phyloP scores from a whole-genome alignment of 1,139 yeast species.

The Groenewaldozyma auringiensis region DNA sequence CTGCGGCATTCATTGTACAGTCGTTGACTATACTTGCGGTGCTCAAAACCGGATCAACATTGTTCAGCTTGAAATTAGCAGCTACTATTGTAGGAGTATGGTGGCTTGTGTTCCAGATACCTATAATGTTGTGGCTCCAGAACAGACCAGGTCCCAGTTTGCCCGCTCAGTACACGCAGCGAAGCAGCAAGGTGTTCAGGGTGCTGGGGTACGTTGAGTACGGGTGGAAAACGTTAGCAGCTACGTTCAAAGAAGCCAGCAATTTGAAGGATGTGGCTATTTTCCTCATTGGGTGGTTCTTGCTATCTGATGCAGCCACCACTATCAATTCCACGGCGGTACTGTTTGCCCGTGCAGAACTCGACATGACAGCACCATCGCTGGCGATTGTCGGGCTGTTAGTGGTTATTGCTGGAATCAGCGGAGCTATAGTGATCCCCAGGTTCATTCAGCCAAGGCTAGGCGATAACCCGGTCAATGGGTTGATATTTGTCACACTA shows the following conservation, averaged over 20 bases:
- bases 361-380: slow-evolving; percentile 55
- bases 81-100: slow-evolving; percentile 55
- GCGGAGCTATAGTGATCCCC: slow-evolving; percentile 53
- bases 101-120: slow-evolving; percentile 64
- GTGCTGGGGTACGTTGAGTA: slow-evolving; percentile 30
- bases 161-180: slow-evolving; percentile 12
- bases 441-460: slow-evolving; percentile 38
- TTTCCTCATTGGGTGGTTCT: slow-evolving; percentile 60
- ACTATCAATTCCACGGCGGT: slow-evolving; percentile 71
- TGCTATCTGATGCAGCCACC: slow-evolving; percentile 60
- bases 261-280: slow-evolving; percentile 51
- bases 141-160: slow-evolving; percentile 36
- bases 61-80: slow-evolving; percentile 45
- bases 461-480: slow-evolving; percentile 35
- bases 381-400: slow-evolving; percentile 53
- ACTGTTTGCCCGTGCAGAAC: slow-evolving; percentile 56
- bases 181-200: slow-evolving; percentile 11
- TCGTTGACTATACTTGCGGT: slow-evolving; percentile 45
- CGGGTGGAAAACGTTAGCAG: slow-evolving; percentile 52
- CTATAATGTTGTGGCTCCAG: slow-evolving; percentile 42
- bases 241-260: slow-evolving; percentile 48
- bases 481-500: slow-evolving; percentile 45
- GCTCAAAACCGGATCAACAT: slow-evolving; percentile 36
- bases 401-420: slow-evolving; percentile 54
- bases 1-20: slow-evolving; percentile 58